Evolutionary conservation across 1,284 basidiomycete species (phyloP), one percentile per base, ranked within the genome.

Genomic region (Termitomyces sp.): DNA sequence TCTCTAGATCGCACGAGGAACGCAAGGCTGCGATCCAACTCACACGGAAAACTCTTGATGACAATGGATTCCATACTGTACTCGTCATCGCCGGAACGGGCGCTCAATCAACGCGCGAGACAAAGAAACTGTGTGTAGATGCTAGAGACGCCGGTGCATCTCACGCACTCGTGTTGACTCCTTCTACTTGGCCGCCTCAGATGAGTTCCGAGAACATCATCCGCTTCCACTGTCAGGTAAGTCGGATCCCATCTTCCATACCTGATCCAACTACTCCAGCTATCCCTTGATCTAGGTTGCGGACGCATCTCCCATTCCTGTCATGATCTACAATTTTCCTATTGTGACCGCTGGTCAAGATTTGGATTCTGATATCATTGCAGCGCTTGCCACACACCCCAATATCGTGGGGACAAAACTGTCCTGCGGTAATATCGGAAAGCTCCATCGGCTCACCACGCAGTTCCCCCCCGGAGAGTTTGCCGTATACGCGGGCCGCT

Each of bases 251-350:
- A 34, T 9, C 9, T 49, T 18, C 1, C 5, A 38, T 6, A 34
- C 8, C 14, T 18, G 6, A 24, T 56, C 28, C 39, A 31, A 44
- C 21, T n/a, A 24, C 10, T n/a, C 9, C 35, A n/a, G 41, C 49
- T 8, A 19, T 45, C 11, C n/a, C 19, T 49, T 28, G 37, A 57
- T 54, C 16, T 63, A 91, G 79, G 88, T 94, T 13, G 89, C 92
- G 24, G 88, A 91, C 63, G 79, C 77, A 1, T 91, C 86, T 1
- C 89, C 90, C 0, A 78, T 96, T 44, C 93, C 92, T 0, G 83
- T 87, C 40, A 86, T 96, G 85, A 78, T 95, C 47, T 96, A 96
- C 78, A 95, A 95, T 72, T 95, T 93, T 73, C 90, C 93, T 42
- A 69, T 72, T 24, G 85, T 87, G 10, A 89, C 91, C 0, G 84